Conservation (phyloP, 192 early-diverging fungal genomes). For the Linderina pennispora region DNA sequence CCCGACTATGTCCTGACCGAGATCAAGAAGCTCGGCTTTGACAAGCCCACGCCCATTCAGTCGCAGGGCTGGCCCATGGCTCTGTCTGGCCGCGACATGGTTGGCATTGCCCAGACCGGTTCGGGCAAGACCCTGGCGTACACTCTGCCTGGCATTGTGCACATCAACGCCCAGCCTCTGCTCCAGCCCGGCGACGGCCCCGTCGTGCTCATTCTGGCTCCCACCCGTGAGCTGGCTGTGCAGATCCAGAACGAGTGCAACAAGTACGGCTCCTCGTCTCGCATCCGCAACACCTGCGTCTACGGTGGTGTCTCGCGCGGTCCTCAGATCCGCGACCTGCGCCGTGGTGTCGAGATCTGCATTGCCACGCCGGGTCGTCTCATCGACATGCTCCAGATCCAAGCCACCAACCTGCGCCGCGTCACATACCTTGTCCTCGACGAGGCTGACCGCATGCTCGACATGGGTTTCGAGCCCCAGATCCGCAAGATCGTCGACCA, state of each 20-base stretch:
- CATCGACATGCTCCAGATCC: constrained; percentile 91
- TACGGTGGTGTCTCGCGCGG: constrained; percentile 95
- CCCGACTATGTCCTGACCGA: constrained; percentile 88
- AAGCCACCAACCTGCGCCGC: constrained; percentile 83
- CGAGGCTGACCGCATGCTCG: constrained; percentile 99
- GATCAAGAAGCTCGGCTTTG: constrained; percentile 79
- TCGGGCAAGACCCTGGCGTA: constrained; percentile 96
- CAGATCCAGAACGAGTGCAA: constrained; percentile 95
- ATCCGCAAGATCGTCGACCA: constrained; percentile 97
- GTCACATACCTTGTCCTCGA: constrained; percentile 97
- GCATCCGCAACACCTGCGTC: constrained; percentile 90
- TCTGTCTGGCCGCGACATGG: constrained; percentile 88
- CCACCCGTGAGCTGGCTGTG: constrained; percentile 94
- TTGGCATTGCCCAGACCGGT: constrained; percentile 83
- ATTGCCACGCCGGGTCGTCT: constrained; percentile 98
- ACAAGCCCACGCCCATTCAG: constrained; percentile 88
- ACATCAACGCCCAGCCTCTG: constrained; percentile 96
- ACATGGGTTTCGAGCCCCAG: constrained; percentile 99
- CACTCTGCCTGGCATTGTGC: constrained; percentile 91
- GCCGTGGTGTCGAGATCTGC: constrained; percentile 85
- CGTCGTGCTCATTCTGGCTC: constrained; percentile 91
- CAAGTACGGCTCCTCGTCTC: constrained; percentile 84
- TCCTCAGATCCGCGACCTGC: constrained; percentile 82
- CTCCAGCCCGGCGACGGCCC: constrained; percentile 92
- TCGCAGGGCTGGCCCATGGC: constrained; percentile 99